Conservation (phyloP, 2,329 filamentous ascomycete species). For the Sporothrix curviconia region DNA sequence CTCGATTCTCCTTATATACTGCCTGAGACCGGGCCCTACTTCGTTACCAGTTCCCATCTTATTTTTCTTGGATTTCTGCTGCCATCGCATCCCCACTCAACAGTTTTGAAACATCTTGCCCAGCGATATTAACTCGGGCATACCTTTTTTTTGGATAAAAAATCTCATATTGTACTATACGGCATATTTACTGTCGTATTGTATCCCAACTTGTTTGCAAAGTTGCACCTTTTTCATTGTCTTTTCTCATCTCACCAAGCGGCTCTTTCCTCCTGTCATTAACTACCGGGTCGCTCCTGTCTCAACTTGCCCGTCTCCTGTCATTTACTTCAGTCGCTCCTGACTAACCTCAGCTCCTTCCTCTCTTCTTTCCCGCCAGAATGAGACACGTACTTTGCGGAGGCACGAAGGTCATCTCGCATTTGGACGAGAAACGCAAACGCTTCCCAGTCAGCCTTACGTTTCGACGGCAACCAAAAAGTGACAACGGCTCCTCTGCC, state of each 20-base stretch:
- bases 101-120: too few species aligned
- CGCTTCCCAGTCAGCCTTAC: not conserved
- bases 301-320: not conserved
- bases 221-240: not conserved
- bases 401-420: not conserved
- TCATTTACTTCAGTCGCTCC: not conserved
- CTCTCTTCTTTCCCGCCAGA: not conserved
- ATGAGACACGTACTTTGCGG: constrained; percentile 11
- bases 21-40: too few species aligned
- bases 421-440: constrained; percentile 7
- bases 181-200: too few species aligned
- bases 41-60: too few species aligned
- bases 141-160: too few species aligned
- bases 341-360: not conserved
- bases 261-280: not conserved
- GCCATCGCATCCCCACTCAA: too few species aligned
- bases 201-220: too few species aligned
- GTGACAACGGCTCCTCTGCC: too few species aligned
- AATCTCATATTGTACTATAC: too few species aligned
- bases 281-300: not conserved
- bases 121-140: too few species aligned
- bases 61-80: too few species aligned
- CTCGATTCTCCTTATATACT: too few species aligned
- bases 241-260: not conserved
- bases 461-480: constrained; percentile 4